Conservation (phyloP, 805 yeast genomes). For the Danielia reshetovae region DNA sequence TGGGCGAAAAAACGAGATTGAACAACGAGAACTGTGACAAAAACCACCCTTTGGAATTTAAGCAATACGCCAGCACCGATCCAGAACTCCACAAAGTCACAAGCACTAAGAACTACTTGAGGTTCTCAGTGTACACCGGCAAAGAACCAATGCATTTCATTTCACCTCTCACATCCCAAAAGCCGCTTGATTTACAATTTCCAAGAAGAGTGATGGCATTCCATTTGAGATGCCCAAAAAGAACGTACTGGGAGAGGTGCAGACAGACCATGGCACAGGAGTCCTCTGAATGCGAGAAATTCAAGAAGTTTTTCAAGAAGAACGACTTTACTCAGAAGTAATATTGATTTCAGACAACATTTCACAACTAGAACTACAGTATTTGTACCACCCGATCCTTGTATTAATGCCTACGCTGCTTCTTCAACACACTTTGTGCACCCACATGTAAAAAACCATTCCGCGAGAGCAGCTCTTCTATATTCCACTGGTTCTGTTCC, state of each 20-base stretch:
- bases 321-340: constrained; percentile 48
- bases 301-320: constrained; percentile 51
- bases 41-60: constrained; percentile 44
- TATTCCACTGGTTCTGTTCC: constrained; percentile 34
- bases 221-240: constrained; percentile 54
- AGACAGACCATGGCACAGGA: constrained; percentile 62
- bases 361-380: no score
- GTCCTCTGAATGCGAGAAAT: constrained; percentile 54
- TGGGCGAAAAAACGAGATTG: constrained; percentile 38
- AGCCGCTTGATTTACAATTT: constrained; percentile 69
- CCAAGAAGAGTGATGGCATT: constrained; percentile 77
- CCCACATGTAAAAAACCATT: constrained; percentile 59
- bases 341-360: no score
- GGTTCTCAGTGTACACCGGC: constrained; percentile 27
- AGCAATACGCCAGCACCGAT: constrained; percentile 22
- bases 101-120: constrained; percentile 35
- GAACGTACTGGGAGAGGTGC: constrained; percentile 77
- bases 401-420: no score
- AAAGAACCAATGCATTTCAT: constrained; percentile 8
- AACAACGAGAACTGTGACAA: constrained; percentile 47
- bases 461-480: constrained; percentile 41
- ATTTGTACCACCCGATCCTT: no score
- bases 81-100: constrained; percentile 18
- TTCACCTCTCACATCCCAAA: constrained; percentile 18
- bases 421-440: constrained; percentile 43